Conservation (phyloP, 148 eudicot genomes). For the Chenopodium quinoa region DNA sequence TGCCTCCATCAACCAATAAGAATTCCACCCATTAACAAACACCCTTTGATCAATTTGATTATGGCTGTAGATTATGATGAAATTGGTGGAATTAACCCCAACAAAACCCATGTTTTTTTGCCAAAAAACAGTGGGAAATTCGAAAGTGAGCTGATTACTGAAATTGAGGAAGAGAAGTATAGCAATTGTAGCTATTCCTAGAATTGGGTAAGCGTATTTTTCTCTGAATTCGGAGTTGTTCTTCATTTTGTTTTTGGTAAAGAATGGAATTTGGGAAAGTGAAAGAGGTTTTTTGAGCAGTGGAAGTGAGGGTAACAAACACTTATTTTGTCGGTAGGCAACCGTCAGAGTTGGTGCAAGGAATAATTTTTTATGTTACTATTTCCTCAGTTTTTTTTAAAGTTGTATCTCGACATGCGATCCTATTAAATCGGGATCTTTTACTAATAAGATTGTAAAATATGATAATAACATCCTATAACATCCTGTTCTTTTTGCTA, state of each 20-base stretch:
- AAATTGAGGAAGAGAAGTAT: slow-evolving; percentile 31
- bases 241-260: not conserved
- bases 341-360: not conserved
- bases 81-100: slow-evolving; percentile 29
- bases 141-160: slow-evolving; percentile 24
- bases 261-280: not conserved
- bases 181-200: slow-evolving; percentile 24
- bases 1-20: slow-evolving; percentile 55
- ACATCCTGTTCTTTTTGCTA: too few species aligned
- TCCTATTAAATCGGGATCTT: too few species aligned
- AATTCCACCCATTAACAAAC: slow-evolving; percentile 56
- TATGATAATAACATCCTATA: too few species aligned
- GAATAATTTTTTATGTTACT: too few species aligned
- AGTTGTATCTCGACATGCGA: too few species aligned
- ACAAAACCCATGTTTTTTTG: slow-evolving; percentile 36
- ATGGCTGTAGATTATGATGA: slow-evolving; percentile 16
- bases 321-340: slow-evolving; percentile 12
- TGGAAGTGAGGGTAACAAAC: not conserved
- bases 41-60: slow-evolving; percentile 18
- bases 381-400: too few species aligned
- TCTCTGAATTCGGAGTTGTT: slow-evolving; percentile 18
- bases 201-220: slow-evolving; percentile 30
- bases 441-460: too few species aligned
- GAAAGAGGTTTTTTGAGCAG: not conserved
- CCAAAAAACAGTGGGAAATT: slow-evolving; percentile 31